Percentiles rank a stretch among this genome's conserved stretches.
Conservation (phyloP, 2,329 filamentous ascomycete species). For the Aspergillus japonicus region DNA sequence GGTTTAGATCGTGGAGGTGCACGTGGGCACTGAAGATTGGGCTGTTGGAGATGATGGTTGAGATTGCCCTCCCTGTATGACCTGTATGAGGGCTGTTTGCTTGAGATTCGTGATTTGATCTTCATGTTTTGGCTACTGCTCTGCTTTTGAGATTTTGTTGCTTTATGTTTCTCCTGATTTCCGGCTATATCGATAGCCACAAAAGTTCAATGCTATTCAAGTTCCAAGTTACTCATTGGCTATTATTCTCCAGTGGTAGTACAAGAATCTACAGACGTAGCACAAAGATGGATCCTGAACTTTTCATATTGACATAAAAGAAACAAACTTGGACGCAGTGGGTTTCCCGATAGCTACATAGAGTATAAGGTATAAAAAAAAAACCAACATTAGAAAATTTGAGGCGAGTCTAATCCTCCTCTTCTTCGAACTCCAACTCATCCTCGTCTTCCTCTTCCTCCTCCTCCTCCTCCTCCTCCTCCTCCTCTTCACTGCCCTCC, state of each 20-base stretch:
- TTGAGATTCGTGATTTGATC: too few relatives aligned
- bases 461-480: conserved; percentile 17
- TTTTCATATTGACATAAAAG: conserved; percentile 17
- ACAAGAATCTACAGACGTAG: not conserved
- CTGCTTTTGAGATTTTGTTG: too few relatives aligned
- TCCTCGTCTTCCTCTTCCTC: conserved; percentile 16
- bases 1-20: conserved; percentile 16
- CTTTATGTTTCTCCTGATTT: too few relatives aligned
- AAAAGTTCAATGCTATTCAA: too few relatives aligned
- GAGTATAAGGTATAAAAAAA: conserved; percentile 3
- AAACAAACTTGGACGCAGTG: conserved; percentile 2
- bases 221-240: too few relatives aligned
- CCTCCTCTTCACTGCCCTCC: conserved; percentile 16
- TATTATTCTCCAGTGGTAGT: too few relatives aligned
- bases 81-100: too few relatives aligned
- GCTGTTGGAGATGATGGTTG: too few relatives aligned
- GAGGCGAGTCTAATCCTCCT: conserved; percentile 18
- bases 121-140: too few relatives aligned
- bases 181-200: too few relatives aligned
- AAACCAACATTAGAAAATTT: conserved; percentile 7
- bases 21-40: too few relatives aligned
- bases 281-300: conserved; percentile 3
- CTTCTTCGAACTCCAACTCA: conserved; percentile 20
- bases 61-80: too few relatives aligned
- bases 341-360: conserved; percentile 10